A percentile compares a stretch with the other conserved stretches of the same genome.
These are phyloP conservation scores for Daucus carota DNA, from an alignment of 129 eudicot species.

Conservation along the genomic window DH1_v3.0 NC_030387.2:38164001-38164500, in stretches of 20 bases:
- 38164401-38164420: background rate
- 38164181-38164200: background rate
- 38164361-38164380: background rate
- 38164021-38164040: constrained; percentile 15
- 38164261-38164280: background rate
- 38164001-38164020: constrained; percentile 8
- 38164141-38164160: background rate
- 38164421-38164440: background rate
- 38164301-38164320: background rate
- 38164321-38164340: background rate
- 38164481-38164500: background rate
- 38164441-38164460: constrained; percentile 1
- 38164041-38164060: background rate
- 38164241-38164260: background rate
- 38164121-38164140: background rate
- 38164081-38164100: background rate
- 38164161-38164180: background rate
- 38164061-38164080: background rate
- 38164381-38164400: background rate
- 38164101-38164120: too few species aligned
- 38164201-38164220: background rate
- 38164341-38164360: background rate
- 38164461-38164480: background rate
- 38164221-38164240: background rate
- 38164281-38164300: background rate